Base-by-base conservation (phyloP, 164 flowering plant genomes). In the Macadamia tetraphylla region DNA sequence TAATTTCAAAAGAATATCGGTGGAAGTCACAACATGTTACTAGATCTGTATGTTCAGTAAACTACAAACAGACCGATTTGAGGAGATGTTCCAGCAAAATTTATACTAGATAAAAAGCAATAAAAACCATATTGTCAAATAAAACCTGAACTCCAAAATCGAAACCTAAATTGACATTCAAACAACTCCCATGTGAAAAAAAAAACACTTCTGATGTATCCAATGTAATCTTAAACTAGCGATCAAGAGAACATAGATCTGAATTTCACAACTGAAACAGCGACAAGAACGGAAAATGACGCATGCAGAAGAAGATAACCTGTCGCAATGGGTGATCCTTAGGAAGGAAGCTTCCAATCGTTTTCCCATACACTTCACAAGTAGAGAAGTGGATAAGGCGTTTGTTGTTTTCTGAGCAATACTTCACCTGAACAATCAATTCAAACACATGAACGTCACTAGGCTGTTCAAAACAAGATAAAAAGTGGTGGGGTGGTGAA, bases 381-480 rank as follows among this genome's bases (percentile, higher is more conserved):
- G 99, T 95, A 12, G 99, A 95, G 78, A 95, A 95, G 80, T 95
- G 98, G 74, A 95, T 95, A 46, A 94, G 87, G 64, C 99, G 94
- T 85, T 95, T 95, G 77, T 74, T 78, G 79, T 95, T 95, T 69
- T 90, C 99, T 3, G 99, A 95, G 65, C 99, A 95, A 71, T 90
- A 90, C 76, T 90, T 90, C 30, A 91, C 96, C 97, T 94, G 68
- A 46, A 70, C 12, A 48, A 42, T 40, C 59, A 68, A 72, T 68
- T 67, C 58, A 68, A 29, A 70, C 65, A 42, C 60, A 65, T 44
- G 68, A 66, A 68, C 40, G 40, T 8, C 63, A 73, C 29, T 17
- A 35, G 44, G n/a, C 15, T 14, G 13, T 35, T 6, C 17, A 56
- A 57, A 71, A 48, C 46, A 18, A 42, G 17, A 42, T 0, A 6